Evolutionary conservation across 257 asterid genomes (phyloP).

Genomic region (Rhazya stricta): DNA sequence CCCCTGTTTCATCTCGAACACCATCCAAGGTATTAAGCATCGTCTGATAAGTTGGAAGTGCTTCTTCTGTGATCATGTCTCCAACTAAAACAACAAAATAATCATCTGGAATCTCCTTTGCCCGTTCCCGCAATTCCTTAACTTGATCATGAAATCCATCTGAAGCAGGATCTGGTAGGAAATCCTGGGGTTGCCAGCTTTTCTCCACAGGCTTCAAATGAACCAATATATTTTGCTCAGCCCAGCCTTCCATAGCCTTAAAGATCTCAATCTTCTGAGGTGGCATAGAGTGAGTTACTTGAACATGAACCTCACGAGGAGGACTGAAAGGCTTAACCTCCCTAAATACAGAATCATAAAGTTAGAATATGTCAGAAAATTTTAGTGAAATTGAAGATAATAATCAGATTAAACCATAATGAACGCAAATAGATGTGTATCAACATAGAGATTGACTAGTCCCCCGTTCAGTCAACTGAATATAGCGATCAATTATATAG

Average conservation of each 20-base stretch:
- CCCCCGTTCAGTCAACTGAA: not conserved
- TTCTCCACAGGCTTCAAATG: constrained; percentile 84
- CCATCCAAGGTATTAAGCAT: constrained; percentile 85
- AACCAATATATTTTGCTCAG: constrained; percentile 50
- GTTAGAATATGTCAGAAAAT: not conserved
- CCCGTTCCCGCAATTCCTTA: constrained; percentile 60
- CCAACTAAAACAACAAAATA: constrained; percentile 73
- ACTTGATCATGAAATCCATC: constrained; percentile 69
- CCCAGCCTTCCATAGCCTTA: constrained; percentile 64
- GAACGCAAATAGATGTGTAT: not conserved
- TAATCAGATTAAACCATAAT: not conserved
- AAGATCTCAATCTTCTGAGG: constrained; percentile 73
- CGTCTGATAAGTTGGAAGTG: constrained; percentile 84
- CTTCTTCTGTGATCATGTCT: constrained; percentile 89
- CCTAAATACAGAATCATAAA: constrained; percentile 25
- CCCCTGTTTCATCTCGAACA: constrained; percentile 82
- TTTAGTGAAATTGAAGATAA: not conserved
- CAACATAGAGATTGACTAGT: not conserved
- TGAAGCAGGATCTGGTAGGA: constrained; percentile 75
- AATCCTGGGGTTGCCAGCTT: constrained; percentile 87
- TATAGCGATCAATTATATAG: not conserved
- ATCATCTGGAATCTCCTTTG: constrained; percentile 75
- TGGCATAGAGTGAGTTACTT: constrained; percentile 78
- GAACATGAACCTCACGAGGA: constrained; percentile 62
- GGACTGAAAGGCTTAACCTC: constrained; percentile 51